These are phyloP conservation scores for Cadophora gregata DNA, from an alignment of 2,329 filamentous ascomycete genomes.

Conservation along the genomic window DNA sequence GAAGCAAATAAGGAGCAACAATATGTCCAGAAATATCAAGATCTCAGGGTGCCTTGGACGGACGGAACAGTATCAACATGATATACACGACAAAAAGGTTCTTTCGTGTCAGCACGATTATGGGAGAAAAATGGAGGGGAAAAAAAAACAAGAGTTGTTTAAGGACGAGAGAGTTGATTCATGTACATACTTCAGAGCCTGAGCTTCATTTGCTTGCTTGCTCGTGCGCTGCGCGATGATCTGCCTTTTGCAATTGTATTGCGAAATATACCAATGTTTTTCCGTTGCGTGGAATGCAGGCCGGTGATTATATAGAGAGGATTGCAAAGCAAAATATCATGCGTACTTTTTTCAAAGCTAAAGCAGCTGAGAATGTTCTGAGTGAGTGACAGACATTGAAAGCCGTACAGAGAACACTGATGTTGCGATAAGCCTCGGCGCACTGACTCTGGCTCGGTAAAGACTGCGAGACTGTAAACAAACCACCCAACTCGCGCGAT, in stretches of 20 bases:
- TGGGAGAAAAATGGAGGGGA: background rate
- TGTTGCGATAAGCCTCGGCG: no score
- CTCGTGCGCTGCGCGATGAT: background rate
- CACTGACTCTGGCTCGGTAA: background rate
- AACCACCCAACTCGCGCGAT: background rate
- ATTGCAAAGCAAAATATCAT: background rate
- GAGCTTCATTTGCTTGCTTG: slow-evolving; percentile 3
- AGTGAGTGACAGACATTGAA: background rate
- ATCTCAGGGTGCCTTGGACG: background rate
- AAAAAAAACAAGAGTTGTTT: background rate
- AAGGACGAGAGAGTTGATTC: slow-evolving; percentile 13
- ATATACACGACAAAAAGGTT: background rate
- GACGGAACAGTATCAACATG: background rate
- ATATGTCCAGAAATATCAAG: background rate
- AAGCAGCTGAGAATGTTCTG: background rate
- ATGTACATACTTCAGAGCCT: slow-evolving; percentile 22
- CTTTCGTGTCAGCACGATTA: background rate
- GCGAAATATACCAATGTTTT: background rate
- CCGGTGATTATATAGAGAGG: background rate
- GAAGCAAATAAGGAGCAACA: slow-evolving; percentile 1
- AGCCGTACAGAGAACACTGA: background rate
- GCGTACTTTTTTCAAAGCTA: background rate
- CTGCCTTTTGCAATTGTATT: background rate
- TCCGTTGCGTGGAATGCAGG: background rate
- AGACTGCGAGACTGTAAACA: background rate